Evolutionary conservation across 495 filamentous ascomycete genomes (phyloP), one percentile per base, ranked within the genome.

Genomic region (Barbatosphaeria neglecta): DNA sequence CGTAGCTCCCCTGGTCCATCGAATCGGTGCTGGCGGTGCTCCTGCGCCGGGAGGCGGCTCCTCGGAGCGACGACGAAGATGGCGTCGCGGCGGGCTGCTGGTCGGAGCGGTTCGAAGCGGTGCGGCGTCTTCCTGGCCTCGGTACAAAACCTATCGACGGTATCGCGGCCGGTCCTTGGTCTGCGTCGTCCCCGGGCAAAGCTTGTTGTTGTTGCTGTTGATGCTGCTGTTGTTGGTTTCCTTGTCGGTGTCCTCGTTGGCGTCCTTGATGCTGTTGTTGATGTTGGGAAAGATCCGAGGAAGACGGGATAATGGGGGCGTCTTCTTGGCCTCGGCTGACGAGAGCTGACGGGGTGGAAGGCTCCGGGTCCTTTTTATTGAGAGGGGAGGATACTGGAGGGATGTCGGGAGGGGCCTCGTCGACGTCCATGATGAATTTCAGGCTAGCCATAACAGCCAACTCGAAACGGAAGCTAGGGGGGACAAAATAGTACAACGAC

Each of bases 361-460:
- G 54, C 59, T 59, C 59, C 52, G 55, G 56, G 61, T 60, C 61
- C 55, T 49, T 63, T 55, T 62, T 60, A 61, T 56, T 60, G 55
- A 59, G 59, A 58, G 58, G 53, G 57, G 39, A 22, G 28, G 56
- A 54, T 44, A n/a, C n/a, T n/a, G 52, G 55, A 56, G 49, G 31
- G 31, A 35, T 40, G 49, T 56, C 60, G 38, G 58, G 50, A 40
- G 50, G 54, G 35, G 50, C 50, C 42, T 72, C 68, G 41, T 69
- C 66, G 37, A 63, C 59, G 56, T 72, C 65, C 67, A 74, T 70
- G 45, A 74, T 74, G 48, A 67, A 66, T 44, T 59, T 66, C 41
- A 74, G 58, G 50, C 64, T 69, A 51, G 67, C 59, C 70, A 74
- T 74, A 57, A 61, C 55, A 59, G 56, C 48, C 53, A 54, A 52